phyloP scores from a whole-genome alignment of 2,329 filamentous ascomycete species.

The Aspergillus proliferans region DNA sequence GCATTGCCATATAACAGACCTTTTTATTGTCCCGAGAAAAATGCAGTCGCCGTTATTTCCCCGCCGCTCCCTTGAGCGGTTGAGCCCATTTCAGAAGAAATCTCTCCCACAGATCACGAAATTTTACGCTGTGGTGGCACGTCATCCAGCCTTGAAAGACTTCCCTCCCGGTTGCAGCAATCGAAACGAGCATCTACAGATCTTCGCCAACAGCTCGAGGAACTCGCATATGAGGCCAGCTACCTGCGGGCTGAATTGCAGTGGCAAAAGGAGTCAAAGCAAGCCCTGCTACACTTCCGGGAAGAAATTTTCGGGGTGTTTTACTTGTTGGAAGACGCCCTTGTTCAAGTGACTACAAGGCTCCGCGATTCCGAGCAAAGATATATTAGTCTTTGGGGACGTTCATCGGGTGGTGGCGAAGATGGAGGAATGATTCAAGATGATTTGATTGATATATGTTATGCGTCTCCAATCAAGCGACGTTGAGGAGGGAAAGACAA shows the following conservation, averaged over 20 bases:
- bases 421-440: too few relatives aligned
- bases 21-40: too few relatives aligned
- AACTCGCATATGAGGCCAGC: slow-evolving; percentile 9
- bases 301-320: slow-evolving; percentile 7
- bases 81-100: slow-evolving; percentile 12
- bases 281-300: slow-evolving; percentile 10
- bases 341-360: slow-evolving; percentile 3
- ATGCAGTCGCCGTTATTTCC: too few relatives aligned
- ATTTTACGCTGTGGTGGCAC: slow-evolving; percentile 7
- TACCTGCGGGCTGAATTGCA: slow-evolving; percentile 12
- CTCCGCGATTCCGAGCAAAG: slow-evolving; percentile 3
- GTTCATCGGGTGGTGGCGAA: neutral
- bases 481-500: too few relatives aligned
- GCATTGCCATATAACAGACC: too few relatives aligned
- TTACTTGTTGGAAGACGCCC: slow-evolving; percentile 5
- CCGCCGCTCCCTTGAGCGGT: slow-evolving; percentile 3
- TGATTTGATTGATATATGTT: too few relatives aligned
- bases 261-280: slow-evolving; percentile 13
- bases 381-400: slow-evolving; percentile 5
- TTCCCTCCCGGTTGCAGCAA: slow-evolving; percentile 7
- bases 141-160: slow-evolving; percentile 10
- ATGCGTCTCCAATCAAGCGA: too few relatives aligned
- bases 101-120: slow-evolving; percentile 8
- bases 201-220: slow-evolving; percentile 3
- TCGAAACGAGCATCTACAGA: slow-evolving; percentile 3